phyloP scores from a whole-genome alignment of 139 green algal genomes.

The Chlorokybus atmophyticus region DNA sequence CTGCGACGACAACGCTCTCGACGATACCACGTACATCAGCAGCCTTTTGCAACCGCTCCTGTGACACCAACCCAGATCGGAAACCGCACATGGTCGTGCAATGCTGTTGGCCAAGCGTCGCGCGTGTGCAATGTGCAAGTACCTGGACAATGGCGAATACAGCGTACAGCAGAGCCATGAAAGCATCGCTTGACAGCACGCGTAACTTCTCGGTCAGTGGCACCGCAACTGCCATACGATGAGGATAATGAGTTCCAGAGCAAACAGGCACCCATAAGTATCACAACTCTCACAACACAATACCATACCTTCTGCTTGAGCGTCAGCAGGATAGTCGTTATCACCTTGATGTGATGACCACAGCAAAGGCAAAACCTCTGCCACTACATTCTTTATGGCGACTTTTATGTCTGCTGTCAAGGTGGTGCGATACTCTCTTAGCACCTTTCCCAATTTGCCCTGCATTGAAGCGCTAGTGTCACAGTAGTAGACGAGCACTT shows the following conservation, averaged over 20 bases:
- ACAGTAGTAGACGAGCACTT: not conserved
- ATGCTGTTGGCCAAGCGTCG: too few species aligned
- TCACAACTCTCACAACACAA: too few species aligned
- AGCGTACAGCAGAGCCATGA: conserved; percentile 20
- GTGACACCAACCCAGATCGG: too few species aligned
- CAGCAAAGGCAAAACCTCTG: conserved; percentile 21
- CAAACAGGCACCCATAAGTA: conserved; percentile 2
- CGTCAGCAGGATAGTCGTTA: too few species aligned
- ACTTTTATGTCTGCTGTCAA: conserved; percentile 22
- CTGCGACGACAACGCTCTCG: too few species aligned
- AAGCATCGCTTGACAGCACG: conserved; percentile 4
- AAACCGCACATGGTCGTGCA: too few species aligned
- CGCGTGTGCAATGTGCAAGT: too few species aligned
- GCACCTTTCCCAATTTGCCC: conserved; percentile 19
- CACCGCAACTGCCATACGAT: not conserved
- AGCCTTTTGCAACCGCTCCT: too few species aligned
- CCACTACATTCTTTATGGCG: conserved; percentile 24
- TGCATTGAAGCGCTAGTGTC: not conserved
- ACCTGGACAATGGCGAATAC: conserved; percentile 22
- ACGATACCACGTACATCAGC: too few species aligned
- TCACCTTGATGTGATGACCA: too few species aligned
- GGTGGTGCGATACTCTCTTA: conserved; percentile 9
- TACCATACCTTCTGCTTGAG: too few species aligned
- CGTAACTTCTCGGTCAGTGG: conserved; percentile 20
- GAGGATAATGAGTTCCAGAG: not conserved